Base-by-base conservation (phyloP, 1,284 basidiomycete genomes). In the Hypsizygus ulmarius region DNA sequence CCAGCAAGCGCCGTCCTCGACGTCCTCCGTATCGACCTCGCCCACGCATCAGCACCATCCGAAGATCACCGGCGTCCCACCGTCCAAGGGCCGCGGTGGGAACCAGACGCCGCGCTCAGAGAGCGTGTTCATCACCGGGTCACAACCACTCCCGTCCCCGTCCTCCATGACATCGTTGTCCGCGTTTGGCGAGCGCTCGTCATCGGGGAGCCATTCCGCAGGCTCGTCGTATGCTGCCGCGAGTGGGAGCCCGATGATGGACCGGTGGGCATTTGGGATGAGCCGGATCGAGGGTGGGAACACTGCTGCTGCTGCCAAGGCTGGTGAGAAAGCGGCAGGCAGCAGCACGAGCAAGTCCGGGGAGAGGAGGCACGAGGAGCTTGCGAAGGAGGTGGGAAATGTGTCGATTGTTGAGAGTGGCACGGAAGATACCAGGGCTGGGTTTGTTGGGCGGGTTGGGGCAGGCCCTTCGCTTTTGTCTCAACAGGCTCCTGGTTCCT, bases 91-190 rank as follows among this genome's bases (percentile, higher is more conserved):
- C 3, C 80, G 96, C 44, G 91, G 93, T n/a, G 96, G 96, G 1
- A 95, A 97, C 63, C 96, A 97, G 68, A 99, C 96, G 0, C 96
- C 96, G 0, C 79, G 93, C 34, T 86, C 88, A 25, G 93, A 97
- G 59, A 85, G 84, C 32, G 76, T 89, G 34, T 94, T 91, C 71
- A 97, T 98, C 69, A 97, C 93, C 1, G 92, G 91, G 30, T 94
- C 90, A 1, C 95, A 94, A 63, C 96, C 96, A 0, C 77, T 99
- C 6, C 94, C 96, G 0, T 78, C 90, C 59, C 73, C 90, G 38
- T 79, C 85, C 54, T 77, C 87, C 57, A 51, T 81, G 55, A 45
- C 55, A 10, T 56, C 52, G 9, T 48, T 56, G 21, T 52, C 79
- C 6, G 54, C 55, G 1, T 56, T 54, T 21, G 45, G 48, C 8